Conservation (phyloP, 2,329 filamentous ascomycete genomes). For the Dactylonectria estremocensis region DNA sequence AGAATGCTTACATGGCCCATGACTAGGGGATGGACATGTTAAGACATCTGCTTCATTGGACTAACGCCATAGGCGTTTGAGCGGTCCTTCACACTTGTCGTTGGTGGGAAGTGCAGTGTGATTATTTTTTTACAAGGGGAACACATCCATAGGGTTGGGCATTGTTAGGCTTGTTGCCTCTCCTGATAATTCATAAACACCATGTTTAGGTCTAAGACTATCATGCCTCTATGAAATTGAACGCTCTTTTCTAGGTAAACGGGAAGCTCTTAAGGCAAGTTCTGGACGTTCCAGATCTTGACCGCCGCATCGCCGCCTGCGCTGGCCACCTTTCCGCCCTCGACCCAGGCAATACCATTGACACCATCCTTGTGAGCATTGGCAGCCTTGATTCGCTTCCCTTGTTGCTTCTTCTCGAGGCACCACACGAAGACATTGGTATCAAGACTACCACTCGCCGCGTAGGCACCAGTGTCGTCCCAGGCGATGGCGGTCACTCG, state of each 20-base stretch:
- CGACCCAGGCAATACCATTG: conserved; percentile 87
- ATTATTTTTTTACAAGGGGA: neutral
- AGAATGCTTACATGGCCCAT: conserved; percentile 56
- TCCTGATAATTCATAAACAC: conserved; percentile 22
- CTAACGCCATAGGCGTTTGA: neutral
- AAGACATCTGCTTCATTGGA: conserved; percentile 13
- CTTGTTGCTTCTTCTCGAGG: conserved; percentile 81
- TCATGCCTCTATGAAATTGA: conserved; percentile 25
- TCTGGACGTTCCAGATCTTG: conserved; percentile 81
- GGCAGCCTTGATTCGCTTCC: conserved; percentile 84
- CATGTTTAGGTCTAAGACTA: conserved; percentile 21
- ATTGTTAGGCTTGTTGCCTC: conserved; percentile 9
- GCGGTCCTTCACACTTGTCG: neutral
- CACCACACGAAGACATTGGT: conserved; percentile 97
- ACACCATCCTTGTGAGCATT: conserved; percentile 98
- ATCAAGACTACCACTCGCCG: conserved; percentile 88
- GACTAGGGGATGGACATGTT: conserved; percentile 53
- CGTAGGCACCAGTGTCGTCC: conserved; percentile 83
- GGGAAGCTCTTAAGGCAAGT: conserved; percentile 50
- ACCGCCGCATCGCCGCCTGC: conserved; percentile 90
- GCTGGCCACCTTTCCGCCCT: conserved; percentile 79
- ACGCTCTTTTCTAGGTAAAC: conserved; percentile 20
- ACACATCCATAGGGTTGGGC: conserved; percentile 8
- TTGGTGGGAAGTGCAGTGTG: neutral
- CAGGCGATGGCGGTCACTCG: conserved; percentile 76